Base-by-base conservation (phyloP, 805 yeast species). In the Candida quercuum region DNA sequence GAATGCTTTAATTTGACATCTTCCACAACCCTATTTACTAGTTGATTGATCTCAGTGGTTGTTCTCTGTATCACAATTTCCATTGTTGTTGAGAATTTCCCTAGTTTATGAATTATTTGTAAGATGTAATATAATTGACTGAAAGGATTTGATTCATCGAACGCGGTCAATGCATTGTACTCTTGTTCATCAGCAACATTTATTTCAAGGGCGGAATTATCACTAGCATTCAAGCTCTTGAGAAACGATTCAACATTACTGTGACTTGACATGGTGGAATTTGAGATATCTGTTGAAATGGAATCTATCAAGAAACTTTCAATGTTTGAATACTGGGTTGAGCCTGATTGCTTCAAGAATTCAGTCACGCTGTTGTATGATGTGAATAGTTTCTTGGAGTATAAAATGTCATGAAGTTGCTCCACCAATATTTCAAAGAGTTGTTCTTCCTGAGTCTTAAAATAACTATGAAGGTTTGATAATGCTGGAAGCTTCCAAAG, bases 391-490 rank as follows among this genome's bases (percentile, higher is more conserved):
- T 57, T 63, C 47, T 76, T 78, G 29, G 82, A 64, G 49, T 81
- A 86, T n/a, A 85, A 63, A 39, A 85, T 81, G 33, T 69, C 72
- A 41, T 76, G 79, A 29, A 87, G 61, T 51, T 88, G 95, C 44
- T 85, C 95, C n/a, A 85, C 64, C 15, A 89, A 64, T 44, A 76
- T 74, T 33, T 81, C 87, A 50, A 82, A 81, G 21, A 89, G 62
- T 29, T 72, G 70, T 40, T 74, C 76, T 13, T 74, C 69, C 45
- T 80, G 88, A 3, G 64, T 52, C 35, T 75, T 74, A 14, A 82
- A 61, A 43, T 74, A 74, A 30, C 62, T 69, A 39, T 70, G 74
- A 6, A 76, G 59, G 12, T 74, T 63, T 12, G 56, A 52, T 56
- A 83, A 62, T 0, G 81, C 76, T 2, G 76, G 67, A 16, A 84